Percentiles rank a stretch among this genome's conserved stretches.
These are phyloP conservation scores for Colletotrichum spinosum DNA, from an alignment of 2,329 filamentous ascomycete genomes.

Conservation along the genomic window DNA sequence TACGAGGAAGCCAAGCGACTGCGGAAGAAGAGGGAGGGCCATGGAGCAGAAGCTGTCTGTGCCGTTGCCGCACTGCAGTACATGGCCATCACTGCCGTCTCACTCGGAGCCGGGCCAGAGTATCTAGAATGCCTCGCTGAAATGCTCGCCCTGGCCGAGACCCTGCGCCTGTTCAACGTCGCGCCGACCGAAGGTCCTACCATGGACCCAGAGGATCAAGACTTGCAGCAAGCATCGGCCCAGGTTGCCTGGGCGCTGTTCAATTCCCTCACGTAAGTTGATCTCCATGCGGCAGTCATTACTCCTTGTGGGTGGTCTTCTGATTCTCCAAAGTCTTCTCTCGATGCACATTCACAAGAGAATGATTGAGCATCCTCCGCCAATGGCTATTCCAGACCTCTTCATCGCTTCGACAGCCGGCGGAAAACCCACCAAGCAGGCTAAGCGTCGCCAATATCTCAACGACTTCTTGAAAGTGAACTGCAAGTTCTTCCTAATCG, in stretches of 20 bases:
- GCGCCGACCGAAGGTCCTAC: background rate
- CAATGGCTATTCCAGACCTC: background rate
- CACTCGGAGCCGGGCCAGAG: constrained; percentile 1
- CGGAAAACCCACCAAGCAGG: background rate
- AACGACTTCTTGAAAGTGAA: background rate
- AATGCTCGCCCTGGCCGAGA: background rate
- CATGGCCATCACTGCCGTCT: constrained; percentile 1
- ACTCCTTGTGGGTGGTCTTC: too few species aligned
- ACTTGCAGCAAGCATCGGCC: background rate
- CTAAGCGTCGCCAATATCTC: background rate
- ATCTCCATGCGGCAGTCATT: background rate
- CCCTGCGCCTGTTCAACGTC: constrained; percentile 4
- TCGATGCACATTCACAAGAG: constrained; percentile 3
- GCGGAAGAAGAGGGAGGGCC: background rate
- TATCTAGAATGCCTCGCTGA: constrained; percentile 4
- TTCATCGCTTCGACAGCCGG: too few species aligned
- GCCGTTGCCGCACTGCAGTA: constrained; percentile 3
- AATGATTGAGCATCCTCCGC: background rate
- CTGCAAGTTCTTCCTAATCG: constrained; percentile 51
- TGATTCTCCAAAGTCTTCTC: background rate
- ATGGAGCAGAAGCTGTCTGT: background rate
- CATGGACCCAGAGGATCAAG: background rate
- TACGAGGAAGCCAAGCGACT: constrained; percentile 3
- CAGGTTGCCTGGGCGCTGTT: constrained; percentile 14
- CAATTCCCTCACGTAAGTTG: constrained; percentile 7